Evolutionary conservation across 495 filamentous ascomycete species (phyloP).

Genomic region (Hypoxylon trugodes): DNA sequence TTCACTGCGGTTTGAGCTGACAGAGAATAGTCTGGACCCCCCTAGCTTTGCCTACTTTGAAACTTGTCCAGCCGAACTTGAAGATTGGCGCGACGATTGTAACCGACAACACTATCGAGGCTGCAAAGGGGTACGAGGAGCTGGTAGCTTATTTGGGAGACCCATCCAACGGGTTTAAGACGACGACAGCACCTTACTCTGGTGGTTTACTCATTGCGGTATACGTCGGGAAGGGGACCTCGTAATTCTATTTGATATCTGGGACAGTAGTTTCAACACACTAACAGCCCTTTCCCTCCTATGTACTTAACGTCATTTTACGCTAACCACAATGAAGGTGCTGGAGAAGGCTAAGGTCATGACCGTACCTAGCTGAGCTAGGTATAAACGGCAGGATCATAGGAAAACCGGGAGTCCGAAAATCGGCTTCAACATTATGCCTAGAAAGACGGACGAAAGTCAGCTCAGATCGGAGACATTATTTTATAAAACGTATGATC

Average conservation of each 20-base stretch:
- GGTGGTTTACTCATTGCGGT: slow-evolving; percentile 32
- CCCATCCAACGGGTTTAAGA: slow-evolving; percentile 42
- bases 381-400: neutral
- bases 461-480: too few relatives aligned
- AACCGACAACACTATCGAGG: slow-evolving; percentile 56
- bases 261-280: neutral
- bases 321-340: too few relatives aligned
- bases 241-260: neutral
- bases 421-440: too few relatives aligned
- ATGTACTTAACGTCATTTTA: neutral
- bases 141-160: slow-evolving; percentile 34
- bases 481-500: too few relatives aligned
- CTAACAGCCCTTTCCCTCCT: neutral
- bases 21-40: slow-evolving; percentile 60
- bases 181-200: slow-evolving; percentile 30
- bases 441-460: too few relatives aligned
- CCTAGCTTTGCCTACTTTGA: slow-evolving; percentile 60
- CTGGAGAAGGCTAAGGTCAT: too few relatives aligned
- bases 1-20: neutral
- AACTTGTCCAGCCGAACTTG: slow-evolving; percentile 54
- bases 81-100: slow-evolving; percentile 60
- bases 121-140: slow-evolving; percentile 47
- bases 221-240: slow-evolving; percentile 10
- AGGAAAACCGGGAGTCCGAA: too few relatives aligned
- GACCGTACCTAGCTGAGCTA: too few relatives aligned